phyloP scores from a whole-genome alignment of 257 asterid genomes.

The Solanum virginianum region DNA sequence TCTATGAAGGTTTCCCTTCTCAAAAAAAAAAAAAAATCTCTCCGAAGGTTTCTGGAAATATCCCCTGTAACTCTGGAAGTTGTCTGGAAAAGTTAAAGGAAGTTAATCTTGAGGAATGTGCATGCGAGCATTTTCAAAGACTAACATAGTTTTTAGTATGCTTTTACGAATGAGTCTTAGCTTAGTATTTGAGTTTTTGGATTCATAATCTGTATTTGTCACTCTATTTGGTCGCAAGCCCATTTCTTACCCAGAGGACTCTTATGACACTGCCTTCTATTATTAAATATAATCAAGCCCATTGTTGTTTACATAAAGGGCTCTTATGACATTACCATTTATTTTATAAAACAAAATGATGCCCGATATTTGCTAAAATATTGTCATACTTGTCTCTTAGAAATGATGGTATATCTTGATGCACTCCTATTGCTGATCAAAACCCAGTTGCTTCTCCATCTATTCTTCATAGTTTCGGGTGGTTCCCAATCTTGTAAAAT shows the following conservation, averaged over 20 bases:
- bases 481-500: not conserved
- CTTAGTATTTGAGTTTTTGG: not conserved
- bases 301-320: too few species aligned
- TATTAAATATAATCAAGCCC: too few species aligned
- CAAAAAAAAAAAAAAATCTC: too few species aligned
- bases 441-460: not conserved
- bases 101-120: not conserved
- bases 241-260: not conserved
- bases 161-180: not conserved
- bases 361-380: not conserved
- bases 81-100: not conserved
- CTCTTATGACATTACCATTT: not conserved
- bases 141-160: not conserved
- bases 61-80: too few species aligned
- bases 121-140: not conserved
- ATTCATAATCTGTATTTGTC: not conserved
- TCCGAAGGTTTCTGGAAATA: too few species aligned
- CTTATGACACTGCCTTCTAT: too few species aligned
- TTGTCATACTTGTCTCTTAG: not conserved
- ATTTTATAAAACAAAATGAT: not conserved
- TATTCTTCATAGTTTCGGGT: not conserved
- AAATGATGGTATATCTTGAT: not conserved
- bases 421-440: not conserved
- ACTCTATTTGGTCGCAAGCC: not conserved
- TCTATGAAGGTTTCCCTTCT: too few species aligned